Base-by-base conservation (phyloP, 1,284 basidiomycete species). In the Tetrapyrgos nigripes region DNA sequence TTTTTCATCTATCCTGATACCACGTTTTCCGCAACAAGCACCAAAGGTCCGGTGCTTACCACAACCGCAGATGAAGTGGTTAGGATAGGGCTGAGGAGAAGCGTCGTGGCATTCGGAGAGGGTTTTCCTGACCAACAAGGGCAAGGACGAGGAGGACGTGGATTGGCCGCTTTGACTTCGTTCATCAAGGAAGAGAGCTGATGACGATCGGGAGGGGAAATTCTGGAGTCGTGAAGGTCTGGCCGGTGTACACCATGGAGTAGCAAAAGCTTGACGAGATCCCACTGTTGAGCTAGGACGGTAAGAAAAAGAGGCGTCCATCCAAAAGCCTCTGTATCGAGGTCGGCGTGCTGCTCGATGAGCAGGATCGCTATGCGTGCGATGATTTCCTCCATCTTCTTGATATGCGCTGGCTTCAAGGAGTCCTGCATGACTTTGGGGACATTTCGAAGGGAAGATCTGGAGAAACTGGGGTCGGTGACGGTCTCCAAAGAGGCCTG, bases 301-400 rank as follows among this genome's bases (percentile, higher is more conserved):
- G 57, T 57, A n/a, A 50, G 26, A 40, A 29, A 23, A 19, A 58
- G 14, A 23, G 60, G 60, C 27, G 55, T 51, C 3, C 44, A 50
- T 19, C 57, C 60, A 43, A 45, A 26, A 23, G 43, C 47, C 21
- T 24, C 37, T 35, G 31, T n/a, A 43, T 61, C 47, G 19, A 59
- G 37, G 27, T 61, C 57, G 11, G 57, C 56, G 48, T 61, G 60
- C 27, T 61, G 60, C 43, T 61, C 51, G 43, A 61, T 59, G 26
- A 61, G 9, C 47, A 64, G 33, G 17, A 19, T 52, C 11, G 59
- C 61, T 19, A 62, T 55, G 4, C 51, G 45, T 17, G 50, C 27
- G 5, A 40, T n/a, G 28, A 50, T 17, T 19, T 57, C 46, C 13
- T 54, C 52, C 29, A 24, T 49, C 31, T 53, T 33, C 44, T n/a